Conservation (phyloP, 192 early-diverging fungal species). For the Coemansia reversa region DNA sequence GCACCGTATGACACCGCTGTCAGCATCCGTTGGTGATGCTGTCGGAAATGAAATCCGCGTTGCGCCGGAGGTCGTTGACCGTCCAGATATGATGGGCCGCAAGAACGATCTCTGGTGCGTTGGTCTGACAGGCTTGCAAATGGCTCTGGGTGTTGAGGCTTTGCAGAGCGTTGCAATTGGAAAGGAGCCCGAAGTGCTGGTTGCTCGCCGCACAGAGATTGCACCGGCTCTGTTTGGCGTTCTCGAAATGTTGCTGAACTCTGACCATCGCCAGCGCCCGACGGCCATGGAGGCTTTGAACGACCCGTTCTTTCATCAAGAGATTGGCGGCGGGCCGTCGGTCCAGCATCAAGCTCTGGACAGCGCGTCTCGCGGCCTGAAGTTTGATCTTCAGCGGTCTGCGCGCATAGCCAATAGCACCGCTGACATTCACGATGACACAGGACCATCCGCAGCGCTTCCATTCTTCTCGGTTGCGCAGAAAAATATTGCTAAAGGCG, state of each 20-base stretch:
- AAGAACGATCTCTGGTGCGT: conserved; percentile 79
- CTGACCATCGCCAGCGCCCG: conserved; percentile 69
- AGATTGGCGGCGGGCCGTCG: conserved; percentile 40
- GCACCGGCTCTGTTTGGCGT: conserved; percentile 55
- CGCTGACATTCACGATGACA: background rate
- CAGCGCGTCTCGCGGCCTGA: conserved; percentile 29
- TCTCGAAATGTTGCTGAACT: conserved; percentile 60
- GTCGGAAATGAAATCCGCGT: conserved; percentile 49
- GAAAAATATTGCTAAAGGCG: conserved; percentile 19
- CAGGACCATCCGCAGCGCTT: background rate
- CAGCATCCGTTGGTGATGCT: conserved; percentile 21
- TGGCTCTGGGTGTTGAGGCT: conserved; percentile 66
- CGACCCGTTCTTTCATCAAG: conserved; percentile 67
- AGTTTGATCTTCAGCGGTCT: conserved; percentile 34
- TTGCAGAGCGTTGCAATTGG: conserved; percentile 54
- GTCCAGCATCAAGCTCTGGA: conserved; percentile 48
- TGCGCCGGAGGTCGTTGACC: conserved; percentile 63
- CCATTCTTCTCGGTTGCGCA: conserved; percentile 42
- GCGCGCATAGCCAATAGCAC: background rate
- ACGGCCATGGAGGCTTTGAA: conserved; percentile 74
- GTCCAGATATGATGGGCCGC: conserved; percentile 60
- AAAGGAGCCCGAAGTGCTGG: conserved; percentile 55
- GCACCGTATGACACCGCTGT: conserved; percentile 45
- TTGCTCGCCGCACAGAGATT: conserved; percentile 50
- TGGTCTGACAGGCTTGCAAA: conserved; percentile 66